These are phyloP conservation scores for Hagleromyces aurorensis DNA, from an alignment of 805 yeast species.

Conservation along the genomic window DNA sequence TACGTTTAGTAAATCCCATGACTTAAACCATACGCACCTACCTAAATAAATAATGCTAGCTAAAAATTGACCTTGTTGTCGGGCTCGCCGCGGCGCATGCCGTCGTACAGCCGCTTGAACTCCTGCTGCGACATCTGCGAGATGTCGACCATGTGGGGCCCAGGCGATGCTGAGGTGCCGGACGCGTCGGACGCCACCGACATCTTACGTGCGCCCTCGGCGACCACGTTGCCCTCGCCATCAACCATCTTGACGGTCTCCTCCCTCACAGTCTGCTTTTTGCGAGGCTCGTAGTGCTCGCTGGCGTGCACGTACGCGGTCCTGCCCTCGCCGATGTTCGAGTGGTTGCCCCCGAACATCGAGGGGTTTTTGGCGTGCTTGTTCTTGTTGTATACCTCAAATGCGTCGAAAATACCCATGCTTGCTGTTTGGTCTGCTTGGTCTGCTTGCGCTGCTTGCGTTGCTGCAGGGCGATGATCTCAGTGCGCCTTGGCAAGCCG, in stretches of 20 bases:
- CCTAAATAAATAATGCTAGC: background rate
- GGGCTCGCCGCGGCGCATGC: constrained; percentile 22
- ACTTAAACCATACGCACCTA: constrained; percentile 1
- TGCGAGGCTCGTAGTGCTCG: constrained; percentile 15
- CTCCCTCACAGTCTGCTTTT: too few species aligned
- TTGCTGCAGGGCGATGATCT: too few species aligned
- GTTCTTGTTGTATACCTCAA: constrained; percentile 27
- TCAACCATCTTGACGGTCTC: constrained; percentile 3
- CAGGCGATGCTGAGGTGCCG: constrained; percentile 1
- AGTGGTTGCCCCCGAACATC: constrained; percentile 15
- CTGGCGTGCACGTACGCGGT: constrained; percentile 18
- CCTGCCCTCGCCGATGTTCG: constrained; percentile 16
- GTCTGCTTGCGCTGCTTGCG: too few species aligned
- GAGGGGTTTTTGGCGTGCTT: constrained; percentile 23
- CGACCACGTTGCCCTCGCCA: background rate
- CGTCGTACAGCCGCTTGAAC: constrained; percentile 17
- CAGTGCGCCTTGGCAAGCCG: too few species aligned
- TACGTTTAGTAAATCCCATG: background rate
- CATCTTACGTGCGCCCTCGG: constrained; percentile 4
- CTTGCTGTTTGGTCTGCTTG: constrained; percentile 1
- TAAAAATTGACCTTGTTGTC: constrained; percentile 20
- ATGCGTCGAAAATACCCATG: constrained; percentile 27
- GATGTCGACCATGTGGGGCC: constrained; percentile 14
- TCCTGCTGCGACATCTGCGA: constrained; percentile 19
- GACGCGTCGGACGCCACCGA: constrained; percentile 7